phyloP scores from a whole-genome alignment of 2,329 filamentous ascomycete genomes.

The Claviceps digitariae region DNA sequence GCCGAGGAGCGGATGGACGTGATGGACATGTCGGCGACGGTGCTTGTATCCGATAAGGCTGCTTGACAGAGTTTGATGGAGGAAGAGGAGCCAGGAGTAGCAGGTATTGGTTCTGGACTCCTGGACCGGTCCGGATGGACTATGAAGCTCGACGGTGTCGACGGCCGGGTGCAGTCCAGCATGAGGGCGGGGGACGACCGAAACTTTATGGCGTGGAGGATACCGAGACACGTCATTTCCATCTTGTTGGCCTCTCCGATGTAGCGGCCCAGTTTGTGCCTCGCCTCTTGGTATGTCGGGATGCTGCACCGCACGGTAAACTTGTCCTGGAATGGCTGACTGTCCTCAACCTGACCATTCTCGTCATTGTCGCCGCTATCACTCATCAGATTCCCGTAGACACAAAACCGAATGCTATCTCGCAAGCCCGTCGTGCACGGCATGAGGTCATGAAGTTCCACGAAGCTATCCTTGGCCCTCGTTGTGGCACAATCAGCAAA shows the following conservation, averaged over 20 bases:
- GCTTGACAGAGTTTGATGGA: neutral
- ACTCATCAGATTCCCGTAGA: slow-evolving; percentile 22
- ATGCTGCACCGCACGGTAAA: slow-evolving; percentile 21
- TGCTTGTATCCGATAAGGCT: slow-evolving; percentile 1
- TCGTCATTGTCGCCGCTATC: slow-evolving; percentile 7
- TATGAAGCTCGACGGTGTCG: slow-evolving; percentile 6
- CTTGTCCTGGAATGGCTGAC: slow-evolving; percentile 16
- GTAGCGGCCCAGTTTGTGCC: slow-evolving; percentile 18
- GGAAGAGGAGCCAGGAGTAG: neutral
- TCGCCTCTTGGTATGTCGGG: slow-evolving; percentile 16
- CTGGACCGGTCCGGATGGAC: slow-evolving; percentile 5
- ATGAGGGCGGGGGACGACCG: neutral
- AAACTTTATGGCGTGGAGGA: slow-evolving; percentile 11
- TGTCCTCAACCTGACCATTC: slow-evolving; percentile 7
- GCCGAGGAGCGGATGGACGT: slow-evolving; percentile 2
- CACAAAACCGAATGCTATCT: slow-evolving; percentile 21
- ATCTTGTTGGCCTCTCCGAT: slow-evolving; percentile 21
- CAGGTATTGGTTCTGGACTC: slow-evolving; percentile 2
- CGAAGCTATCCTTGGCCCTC: slow-evolving; percentile 6
- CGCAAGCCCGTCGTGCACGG: slow-evolving; percentile 19
- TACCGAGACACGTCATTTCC: slow-evolving; percentile 16
- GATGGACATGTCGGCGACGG: slow-evolving; percentile 2
- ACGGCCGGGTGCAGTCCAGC: neutral
- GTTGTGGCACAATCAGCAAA: slow-evolving; percentile 9
- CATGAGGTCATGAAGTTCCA: slow-evolving; percentile 13